Base-by-base conservation (phyloP, 106 monocot species). In the Phalaenopsis aphrodite region DNA sequence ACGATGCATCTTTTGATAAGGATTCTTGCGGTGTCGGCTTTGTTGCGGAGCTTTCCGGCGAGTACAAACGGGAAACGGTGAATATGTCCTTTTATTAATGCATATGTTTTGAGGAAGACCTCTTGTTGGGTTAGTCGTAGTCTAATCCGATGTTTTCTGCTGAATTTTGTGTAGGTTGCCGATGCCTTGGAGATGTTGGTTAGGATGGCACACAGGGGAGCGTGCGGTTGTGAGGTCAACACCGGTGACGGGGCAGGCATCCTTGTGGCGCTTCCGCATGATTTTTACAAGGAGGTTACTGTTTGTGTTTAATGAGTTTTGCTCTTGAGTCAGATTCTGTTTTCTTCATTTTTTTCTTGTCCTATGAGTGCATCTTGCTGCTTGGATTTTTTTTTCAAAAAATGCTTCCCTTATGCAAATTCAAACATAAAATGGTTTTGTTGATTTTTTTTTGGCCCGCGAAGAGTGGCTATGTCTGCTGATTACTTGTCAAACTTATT, bases 241-340 rank as follows among this genome's bases (percentile, higher is more conserved):
- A 95, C 99, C n/a, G 99, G 99, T n/a, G 99, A 99, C 84, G 99
- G 99, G 58, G 99, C 99, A 48, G 99, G 99, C 52, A 95, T 99
- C 65, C 87, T 99, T 55, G 95, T 95, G 7, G 95, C 91, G 72
- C 89, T 98, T 9, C 98, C 98, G 2, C 98, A 94, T 77, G 87
- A 79, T 19, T 98, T 94, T 72, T 98, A 82, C 78, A 81, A 82
- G 46, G 94, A 98, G 92, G 94, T 87, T 73, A 41, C 42, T 39
- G 16, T 42, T 17, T 78, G 8, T 69, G 41, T 45, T 73, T 78
- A 69, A 2, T 19, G 38, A 39, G 37, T 75, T 78, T 43, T 74
- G 5, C 17, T 45, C 39, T 14, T 3, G 38, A 2, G 69, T 1
- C 4, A 1, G 14, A 36, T 36, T 69, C 37, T 36, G 8, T 36